A percentile compares a stretch with the other conserved stretches of the same genome.
Evolutionary conservation across 23 red algal species (phyloP).

Genomic region (Gracilaria gracilis): DNA sequence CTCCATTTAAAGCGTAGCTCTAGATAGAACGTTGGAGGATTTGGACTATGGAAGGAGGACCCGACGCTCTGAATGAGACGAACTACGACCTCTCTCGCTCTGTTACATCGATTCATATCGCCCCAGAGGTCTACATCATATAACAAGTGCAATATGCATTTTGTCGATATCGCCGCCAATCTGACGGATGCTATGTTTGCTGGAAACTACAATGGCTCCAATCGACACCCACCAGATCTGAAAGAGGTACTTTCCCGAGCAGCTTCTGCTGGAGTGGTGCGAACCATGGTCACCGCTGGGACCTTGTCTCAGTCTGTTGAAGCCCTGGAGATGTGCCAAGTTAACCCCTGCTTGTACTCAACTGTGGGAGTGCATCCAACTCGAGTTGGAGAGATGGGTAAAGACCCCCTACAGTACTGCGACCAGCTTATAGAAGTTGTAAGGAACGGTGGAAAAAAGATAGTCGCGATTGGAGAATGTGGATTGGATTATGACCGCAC

Average conservation of each 20-base stretch:
- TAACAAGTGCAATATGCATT: conserved; percentile 39
- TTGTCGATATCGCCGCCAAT: conserved; percentile 95
- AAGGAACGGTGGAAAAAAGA: conserved; percentile 34
- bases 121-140: neutral
- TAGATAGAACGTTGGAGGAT: too few species aligned
- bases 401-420: conserved; percentile 33
- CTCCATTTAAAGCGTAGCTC: too few species aligned
- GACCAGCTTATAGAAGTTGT: conserved; percentile 60
- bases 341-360: conserved; percentile 65
- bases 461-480: conserved; percentile 98
- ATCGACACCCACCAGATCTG: conserved; percentile 81
- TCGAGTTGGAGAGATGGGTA: conserved; percentile 61
- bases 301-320: conserved; percentile 76
- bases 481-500: conserved; percentile 93
- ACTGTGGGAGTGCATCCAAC: conserved; percentile 99
- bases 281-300: conserved; percentile 88
- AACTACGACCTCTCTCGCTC: neutral
- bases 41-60: too few species aligned
- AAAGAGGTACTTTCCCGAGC: conserved; percentile 80
- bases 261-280: conserved; percentile 53
- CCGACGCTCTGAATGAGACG: too few species aligned
- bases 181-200: conserved; percentile 90
- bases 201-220: conserved; percentile 88
- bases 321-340: conserved; percentile 66
- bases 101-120: neutral